phyloP scores from a whole-genome alignment of 139 green algal species.

The Micromonas commoda region DNA sequence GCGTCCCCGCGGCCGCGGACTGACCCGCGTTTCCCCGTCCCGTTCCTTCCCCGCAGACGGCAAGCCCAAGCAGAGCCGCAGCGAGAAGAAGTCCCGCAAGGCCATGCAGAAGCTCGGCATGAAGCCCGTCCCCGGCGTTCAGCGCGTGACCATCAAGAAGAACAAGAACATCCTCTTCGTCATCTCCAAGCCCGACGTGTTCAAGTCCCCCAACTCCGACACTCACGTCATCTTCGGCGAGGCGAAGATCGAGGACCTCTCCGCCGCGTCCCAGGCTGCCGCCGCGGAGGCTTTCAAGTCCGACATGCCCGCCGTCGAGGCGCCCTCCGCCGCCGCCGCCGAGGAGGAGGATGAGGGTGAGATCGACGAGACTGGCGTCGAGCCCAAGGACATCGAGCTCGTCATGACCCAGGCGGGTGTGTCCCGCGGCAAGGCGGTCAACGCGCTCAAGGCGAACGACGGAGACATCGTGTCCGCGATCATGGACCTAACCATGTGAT shows the following conservation, averaged over 20 bases:
- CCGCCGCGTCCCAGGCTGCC: slow-evolving; percentile 62
- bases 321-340: neutral
- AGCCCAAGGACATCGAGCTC: slow-evolving; percentile 98
- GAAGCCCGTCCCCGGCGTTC: slow-evolving; percentile 87
- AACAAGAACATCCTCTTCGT: slow-evolving; percentile 99
- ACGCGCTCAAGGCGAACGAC: slow-evolving; percentile 81
- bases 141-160: slow-evolving; percentile 95
- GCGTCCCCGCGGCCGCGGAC: neutral
- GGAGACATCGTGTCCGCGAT: slow-evolving; percentile 96
- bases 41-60: too few relatives aligned
- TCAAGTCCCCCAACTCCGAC: slow-evolving; percentile 90
- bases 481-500: slow-evolving; percentile 85
- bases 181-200: slow-evolving; percentile 93
- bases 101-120: slow-evolving; percentile 98
- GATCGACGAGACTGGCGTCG: slow-evolving; percentile 89
- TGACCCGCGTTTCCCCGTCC: too few relatives aligned
- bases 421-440: slow-evolving; percentile 76
- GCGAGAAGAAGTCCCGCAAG: slow-evolving; percentile 97
- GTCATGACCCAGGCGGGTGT: slow-evolving; percentile 96
- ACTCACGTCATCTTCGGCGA: slow-evolving; percentile 99
- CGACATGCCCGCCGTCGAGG: slow-evolving; percentile 23
- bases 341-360: slow-evolving; percentile 73
- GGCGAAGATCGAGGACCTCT: slow-evolving; percentile 98
- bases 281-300: slow-evolving; percentile 82
- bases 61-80: neutral